phyloP scores from a whole-genome alignment of 768 basidiomycete genomes.

The Amyloporia xantha region DNA sequence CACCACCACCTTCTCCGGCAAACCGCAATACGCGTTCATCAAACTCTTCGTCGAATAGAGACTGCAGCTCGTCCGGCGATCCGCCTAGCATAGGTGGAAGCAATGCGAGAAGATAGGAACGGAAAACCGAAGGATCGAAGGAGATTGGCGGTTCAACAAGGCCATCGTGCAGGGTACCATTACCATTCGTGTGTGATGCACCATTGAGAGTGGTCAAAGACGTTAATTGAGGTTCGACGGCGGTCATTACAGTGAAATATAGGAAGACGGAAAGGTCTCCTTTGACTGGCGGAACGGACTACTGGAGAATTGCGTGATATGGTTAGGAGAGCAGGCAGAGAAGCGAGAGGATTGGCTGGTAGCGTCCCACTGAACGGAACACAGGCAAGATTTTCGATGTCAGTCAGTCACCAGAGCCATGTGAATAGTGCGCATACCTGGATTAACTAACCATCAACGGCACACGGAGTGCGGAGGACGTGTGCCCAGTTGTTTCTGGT shows the following conservation, averaged over 20 bases:
- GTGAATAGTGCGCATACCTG: too few relatives aligned
- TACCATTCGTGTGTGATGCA: slow-evolving; percentile 14
- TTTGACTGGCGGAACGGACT: not conserved
- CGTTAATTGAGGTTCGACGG: slow-evolving; percentile 9
- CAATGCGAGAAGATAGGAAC: slow-evolving; percentile 60
- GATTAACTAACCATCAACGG: too few relatives aligned
- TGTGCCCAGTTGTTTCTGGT: too few relatives aligned
- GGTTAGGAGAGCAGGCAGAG: slow-evolving; percentile 2
- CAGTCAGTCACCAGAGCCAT: too few relatives aligned
- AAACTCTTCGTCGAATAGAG: slow-evolving; percentile 66
- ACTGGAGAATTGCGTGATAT: too few relatives aligned
- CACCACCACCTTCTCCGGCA: slow-evolving; percentile 67
- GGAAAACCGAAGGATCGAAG: slow-evolving; percentile 69
- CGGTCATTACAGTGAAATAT: slow-evolving; percentile 12
- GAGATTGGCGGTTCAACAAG: slow-evolving; percentile 32
- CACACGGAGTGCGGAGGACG: too few relatives aligned
- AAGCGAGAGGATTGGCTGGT: too few relatives aligned
- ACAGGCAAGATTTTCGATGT: too few relatives aligned
- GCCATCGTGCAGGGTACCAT: slow-evolving; percentile 21
- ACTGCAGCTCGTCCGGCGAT: slow-evolving; percentile 51
- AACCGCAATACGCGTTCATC: slow-evolving; percentile 72
- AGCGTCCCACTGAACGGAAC: too few relatives aligned
- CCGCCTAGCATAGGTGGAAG: slow-evolving; percentile 84
- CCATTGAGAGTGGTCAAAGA: slow-evolving; percentile 10
- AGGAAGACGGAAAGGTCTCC: not conserved